These are phyloP conservation scores for Sorghum bicolor DNA, from an alignment of 176 grass and related monocot genomes.

Conservation along the genomic window DNA sequence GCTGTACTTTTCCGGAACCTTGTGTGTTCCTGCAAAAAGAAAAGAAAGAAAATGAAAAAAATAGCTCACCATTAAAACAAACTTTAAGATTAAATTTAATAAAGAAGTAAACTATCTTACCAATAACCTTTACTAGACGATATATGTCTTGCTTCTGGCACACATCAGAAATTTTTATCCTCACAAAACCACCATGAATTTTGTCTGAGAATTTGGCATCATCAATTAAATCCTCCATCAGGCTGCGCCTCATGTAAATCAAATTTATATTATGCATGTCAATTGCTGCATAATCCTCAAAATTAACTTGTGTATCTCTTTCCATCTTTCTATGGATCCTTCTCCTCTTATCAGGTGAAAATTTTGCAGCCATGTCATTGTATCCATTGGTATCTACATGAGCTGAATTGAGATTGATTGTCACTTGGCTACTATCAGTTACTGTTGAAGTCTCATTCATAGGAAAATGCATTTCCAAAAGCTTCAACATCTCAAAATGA, in stretches of 20 bases:
- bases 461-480: conserved; percentile 87
- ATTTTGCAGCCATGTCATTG: conserved; percentile 41
- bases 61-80: neutral
- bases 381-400: conserved; percentile 60
- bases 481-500: conserved; percentile 97
- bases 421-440: conserved; percentile 41
- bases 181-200: conserved; percentile 75
- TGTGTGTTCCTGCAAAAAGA: conserved; percentile 59
- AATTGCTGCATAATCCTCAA: conserved; percentile 78
- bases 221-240: conserved; percentile 86
- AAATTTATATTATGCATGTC: conserved; percentile 92
- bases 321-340: conserved; percentile 63
- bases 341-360: conserved; percentile 47
- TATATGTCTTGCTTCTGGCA: conserved; percentile 94
- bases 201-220: conserved; percentile 65
- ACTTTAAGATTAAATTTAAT: neutral
- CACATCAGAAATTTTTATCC: conserved; percentile 81
- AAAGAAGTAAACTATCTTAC: conserved; percentile 47
- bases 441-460: conserved; percentile 56
- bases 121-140: conserved; percentile 91
- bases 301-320: conserved; percentile 51
- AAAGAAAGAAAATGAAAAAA: neutral
- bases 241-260: conserved; percentile 73
- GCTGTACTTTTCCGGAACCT: conserved; percentile 73
- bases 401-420: conserved; percentile 44